A percentile compares a stretch with the other conserved stretches of the same genome.
phyloP scores from a whole-genome alignment of 495 filamentous ascomycete genomes.

The Aspergillus ellipticus region DNA sequence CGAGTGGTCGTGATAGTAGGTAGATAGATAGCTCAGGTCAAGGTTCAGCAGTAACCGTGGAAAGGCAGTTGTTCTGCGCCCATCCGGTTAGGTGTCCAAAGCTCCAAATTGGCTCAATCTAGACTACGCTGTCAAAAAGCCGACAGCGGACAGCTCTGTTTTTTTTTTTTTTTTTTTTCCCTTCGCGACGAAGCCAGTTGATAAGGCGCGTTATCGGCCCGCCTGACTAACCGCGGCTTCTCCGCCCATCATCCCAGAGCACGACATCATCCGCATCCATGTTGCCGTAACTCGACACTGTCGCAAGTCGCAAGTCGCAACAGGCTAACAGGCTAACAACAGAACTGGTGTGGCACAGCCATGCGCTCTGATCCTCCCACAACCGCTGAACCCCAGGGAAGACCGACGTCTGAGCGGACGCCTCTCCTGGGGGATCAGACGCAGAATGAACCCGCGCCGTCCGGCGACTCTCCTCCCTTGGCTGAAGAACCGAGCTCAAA shows the following conservation, averaged over 20 bases:
- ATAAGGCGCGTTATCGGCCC: neutral
- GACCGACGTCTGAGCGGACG: slow-evolving; percentile 36
- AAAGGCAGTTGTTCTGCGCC: neutral
- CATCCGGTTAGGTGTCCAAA: no score
- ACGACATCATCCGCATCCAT: neutral
- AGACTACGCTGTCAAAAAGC: no score
- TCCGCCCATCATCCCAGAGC: neutral
- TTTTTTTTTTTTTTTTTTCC: neutral
- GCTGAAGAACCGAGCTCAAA: slow-evolving; percentile 39
- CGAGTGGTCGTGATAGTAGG: no score
- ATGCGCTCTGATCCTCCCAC: slow-evolving; percentile 9
- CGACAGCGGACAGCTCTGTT: no score
- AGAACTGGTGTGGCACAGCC: neutral
- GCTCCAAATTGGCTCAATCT: no score
- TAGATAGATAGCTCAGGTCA: neutral
- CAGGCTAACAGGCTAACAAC: no score
- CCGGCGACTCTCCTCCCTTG: slow-evolving; percentile 21
- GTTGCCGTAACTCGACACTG: no score
- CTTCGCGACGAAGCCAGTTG: neutral
- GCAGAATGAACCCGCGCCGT: slow-evolving; percentile 12
- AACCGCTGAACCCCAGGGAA: slow-evolving; percentile 10
- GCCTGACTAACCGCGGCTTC: neutral
- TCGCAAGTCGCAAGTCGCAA: neutral
- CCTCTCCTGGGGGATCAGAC: slow-evolving; percentile 32
- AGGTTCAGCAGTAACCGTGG: neutral